Percentiles rank a stretch among this genome's conserved stretches.
Conservation (phyloP, 805 yeast genomes). For the Ogataea parapolymorpha region DNA sequence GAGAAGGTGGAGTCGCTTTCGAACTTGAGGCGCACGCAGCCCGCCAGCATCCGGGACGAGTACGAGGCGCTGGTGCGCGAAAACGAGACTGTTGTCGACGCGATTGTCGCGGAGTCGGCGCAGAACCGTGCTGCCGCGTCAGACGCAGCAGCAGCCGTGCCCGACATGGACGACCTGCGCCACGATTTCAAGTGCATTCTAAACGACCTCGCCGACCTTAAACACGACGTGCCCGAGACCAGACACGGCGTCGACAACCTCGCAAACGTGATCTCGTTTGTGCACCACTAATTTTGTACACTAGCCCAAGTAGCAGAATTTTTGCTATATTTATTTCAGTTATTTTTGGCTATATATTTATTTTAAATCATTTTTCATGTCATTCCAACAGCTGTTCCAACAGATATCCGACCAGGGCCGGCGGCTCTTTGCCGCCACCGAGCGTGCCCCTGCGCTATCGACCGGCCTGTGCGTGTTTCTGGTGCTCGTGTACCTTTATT, state of each 20-base stretch:
- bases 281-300: slow-evolving; percentile 1
- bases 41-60: slow-evolving; percentile 37
- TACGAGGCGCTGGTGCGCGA: slow-evolving; percentile 32
- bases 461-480: slow-evolving; percentile 60
- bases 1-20: slow-evolving; percentile 57
- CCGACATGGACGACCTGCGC: slow-evolving; percentile 8
- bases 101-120: slow-evolving; percentile 19
- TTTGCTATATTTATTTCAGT: not conserved
- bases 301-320: not conserved
- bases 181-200: slow-evolving; percentile 20
- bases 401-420: not conserved
- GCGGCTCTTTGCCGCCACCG: slow-evolving; percentile 4
- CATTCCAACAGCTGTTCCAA: slow-evolving; percentile 1
- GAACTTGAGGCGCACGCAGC: slow-evolving; percentile 50
- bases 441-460: slow-evolving; percentile 45
- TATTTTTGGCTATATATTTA: too few relatives aligned
- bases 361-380: not conserved
- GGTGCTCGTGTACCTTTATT: slow-evolving; percentile 40
- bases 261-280: slow-evolving; percentile 19
- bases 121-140: slow-evolving; percentile 7
- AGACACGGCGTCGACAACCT: slow-evolving; percentile 36
- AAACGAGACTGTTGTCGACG: slow-evolving; percentile 16
- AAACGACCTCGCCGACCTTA: slow-evolving; percentile 33
- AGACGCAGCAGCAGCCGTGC: not conserved
- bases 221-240: slow-evolving; percentile 36